Evolutionary conservation across 345 rosid species (phyloP).

Genomic region (Citrus mangshanensis): DNA sequence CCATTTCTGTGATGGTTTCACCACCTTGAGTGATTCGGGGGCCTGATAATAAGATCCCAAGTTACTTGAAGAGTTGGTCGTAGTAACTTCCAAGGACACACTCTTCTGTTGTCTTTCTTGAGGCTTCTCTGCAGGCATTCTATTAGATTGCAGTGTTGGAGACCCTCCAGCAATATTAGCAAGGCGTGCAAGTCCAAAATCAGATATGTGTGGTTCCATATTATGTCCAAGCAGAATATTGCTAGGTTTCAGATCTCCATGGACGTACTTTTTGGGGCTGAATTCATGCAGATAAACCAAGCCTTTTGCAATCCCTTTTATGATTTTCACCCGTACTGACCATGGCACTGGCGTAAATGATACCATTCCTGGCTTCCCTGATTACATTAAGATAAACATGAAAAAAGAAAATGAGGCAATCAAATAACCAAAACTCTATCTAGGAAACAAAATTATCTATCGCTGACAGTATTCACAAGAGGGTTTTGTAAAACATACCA

Average conservation of each 20-base stretch:
- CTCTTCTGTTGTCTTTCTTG: constrained; percentile 66
- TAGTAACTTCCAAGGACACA: constrained; percentile 52
- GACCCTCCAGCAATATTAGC: constrained; percentile 93
- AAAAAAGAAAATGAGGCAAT: background rate
- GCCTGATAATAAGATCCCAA: constrained; percentile 76
- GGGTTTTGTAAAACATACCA: constrained; percentile 42
- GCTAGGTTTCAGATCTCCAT: constrained; percentile 87
- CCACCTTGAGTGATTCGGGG: constrained; percentile 75
- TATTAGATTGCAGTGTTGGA: constrained; percentile 62
- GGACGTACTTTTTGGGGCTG: constrained; percentile 90
- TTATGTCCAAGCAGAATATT: constrained; percentile 78
- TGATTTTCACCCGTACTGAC: constrained; percentile 69
- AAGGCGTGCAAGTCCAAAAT: constrained; percentile 84
- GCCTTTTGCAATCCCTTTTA: constrained; percentile 74
- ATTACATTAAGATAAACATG: constrained; percentile 9
- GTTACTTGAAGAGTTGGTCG: constrained; percentile 41
- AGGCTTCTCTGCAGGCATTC: constrained; percentile 46
- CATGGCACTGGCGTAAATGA: constrained; percentile 61
- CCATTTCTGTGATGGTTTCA: constrained; percentile 98
- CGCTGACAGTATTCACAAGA: background rate
- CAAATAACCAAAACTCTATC: background rate
- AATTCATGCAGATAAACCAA: constrained; percentile 84
- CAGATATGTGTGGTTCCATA: constrained; percentile 80
- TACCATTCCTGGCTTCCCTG: constrained; percentile 79
- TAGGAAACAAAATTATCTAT: background rate